Conservation (phyloP, 495 filamentous ascomycete genomes). For the Talaromyces proteolyticus region DNA sequence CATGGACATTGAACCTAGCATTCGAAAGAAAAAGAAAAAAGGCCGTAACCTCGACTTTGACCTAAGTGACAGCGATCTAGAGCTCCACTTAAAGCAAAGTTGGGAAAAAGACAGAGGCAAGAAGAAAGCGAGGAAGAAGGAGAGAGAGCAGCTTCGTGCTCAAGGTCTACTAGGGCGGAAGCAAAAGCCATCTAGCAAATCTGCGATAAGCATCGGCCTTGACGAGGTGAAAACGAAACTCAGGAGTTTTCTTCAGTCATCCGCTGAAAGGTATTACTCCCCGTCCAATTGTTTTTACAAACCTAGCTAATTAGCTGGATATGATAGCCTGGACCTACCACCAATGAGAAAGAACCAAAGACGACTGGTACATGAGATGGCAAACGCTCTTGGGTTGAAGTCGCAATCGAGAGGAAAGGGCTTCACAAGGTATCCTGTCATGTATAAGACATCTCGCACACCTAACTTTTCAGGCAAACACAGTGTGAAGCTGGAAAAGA, state of each 20-base stretch:
- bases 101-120: constrained; percentile 77
- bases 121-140: constrained; percentile 74
- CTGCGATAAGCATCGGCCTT: constrained; percentile 63
- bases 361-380: constrained; percentile 70
- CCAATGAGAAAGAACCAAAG: constrained; percentile 77
- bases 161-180: constrained; percentile 73
- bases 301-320: neutral
- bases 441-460: constrained; percentile 68
- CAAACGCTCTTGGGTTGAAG: constrained; percentile 63
- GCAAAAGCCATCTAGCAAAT: constrained; percentile 57
- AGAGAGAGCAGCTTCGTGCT: constrained; percentile 70
- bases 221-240: constrained; percentile 70
- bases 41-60: constrained; percentile 39
- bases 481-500: constrained; percentile 27
- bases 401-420: constrained; percentile 79
- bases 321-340: constrained; percentile 63
- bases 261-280: constrained; percentile 53
- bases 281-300: neutral
- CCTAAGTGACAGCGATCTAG: constrained; percentile 71
- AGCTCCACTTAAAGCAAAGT: constrained; percentile 47
- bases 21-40: constrained; percentile 51
- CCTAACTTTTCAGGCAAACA: constrained; percentile 41
- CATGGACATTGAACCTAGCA: constrained; percentile 72
- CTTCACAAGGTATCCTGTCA: constrained; percentile 64
- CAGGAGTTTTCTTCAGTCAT: constrained; percentile 58